Evolutionary conservation across 805 yeast genomes (phyloP).

Genomic region (Ogataea polymorpha): DNA sequence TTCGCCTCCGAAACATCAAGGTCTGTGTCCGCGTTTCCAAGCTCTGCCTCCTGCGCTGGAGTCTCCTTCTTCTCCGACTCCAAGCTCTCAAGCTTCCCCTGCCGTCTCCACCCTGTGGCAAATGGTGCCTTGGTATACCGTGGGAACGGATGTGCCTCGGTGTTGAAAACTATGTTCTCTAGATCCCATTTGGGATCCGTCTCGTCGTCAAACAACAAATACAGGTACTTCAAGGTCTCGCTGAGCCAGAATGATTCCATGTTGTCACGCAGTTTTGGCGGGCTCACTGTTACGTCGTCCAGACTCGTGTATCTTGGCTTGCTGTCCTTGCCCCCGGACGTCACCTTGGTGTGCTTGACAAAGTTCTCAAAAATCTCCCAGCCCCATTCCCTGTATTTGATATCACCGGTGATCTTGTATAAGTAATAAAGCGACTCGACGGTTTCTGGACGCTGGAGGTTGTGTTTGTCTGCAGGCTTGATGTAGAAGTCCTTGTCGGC

Average conservation of each 20-base stretch:
- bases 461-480: constrained; percentile 73
- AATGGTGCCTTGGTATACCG: constrained; percentile 50
- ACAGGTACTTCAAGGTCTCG: constrained; percentile 85
- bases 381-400: constrained; percentile 84
- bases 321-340: constrained; percentile 45
- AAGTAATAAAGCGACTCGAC: constrained; percentile 83
- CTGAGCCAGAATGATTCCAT: constrained; percentile 94
- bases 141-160: constrained; percentile 96
- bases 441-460: constrained; percentile 90
- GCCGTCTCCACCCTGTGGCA: constrained; percentile 60
- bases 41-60: background rate
- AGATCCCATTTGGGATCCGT: constrained; percentile 56
- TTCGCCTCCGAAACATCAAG: constrained; percentile 13
- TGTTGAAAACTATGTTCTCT: constrained; percentile 72
- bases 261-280: constrained; percentile 57
- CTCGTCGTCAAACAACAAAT: constrained; percentile 71
- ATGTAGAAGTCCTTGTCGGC: constrained; percentile 56
- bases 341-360: constrained; percentile 52
- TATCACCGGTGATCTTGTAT: constrained; percentile 76
- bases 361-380: constrained; percentile 78
- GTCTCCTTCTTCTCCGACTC: background rate
- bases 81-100: constrained; percentile 1
- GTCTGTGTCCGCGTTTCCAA: background rate
- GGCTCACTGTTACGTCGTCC: constrained; percentile 61
- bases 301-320: constrained; percentile 54